phyloP scores from a whole-genome alignment of 768 basidiomycete genomes.

The Rhodotorula graminis region DNA sequence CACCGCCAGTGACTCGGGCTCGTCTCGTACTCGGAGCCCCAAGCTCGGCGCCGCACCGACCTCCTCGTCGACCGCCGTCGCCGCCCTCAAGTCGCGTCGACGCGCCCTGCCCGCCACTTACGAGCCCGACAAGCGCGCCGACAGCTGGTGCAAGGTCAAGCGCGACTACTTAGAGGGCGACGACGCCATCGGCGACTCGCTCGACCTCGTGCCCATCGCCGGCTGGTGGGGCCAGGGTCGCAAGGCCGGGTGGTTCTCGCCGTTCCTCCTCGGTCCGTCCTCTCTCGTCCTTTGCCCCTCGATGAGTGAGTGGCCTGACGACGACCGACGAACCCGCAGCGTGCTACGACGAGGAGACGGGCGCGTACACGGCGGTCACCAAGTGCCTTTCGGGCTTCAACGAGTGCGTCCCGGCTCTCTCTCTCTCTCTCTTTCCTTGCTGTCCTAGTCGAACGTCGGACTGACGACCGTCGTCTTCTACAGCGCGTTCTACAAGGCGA shows the following conservation, averaged over 20 bases:
- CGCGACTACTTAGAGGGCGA: slow-evolving; percentile 63
- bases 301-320: too few species aligned
- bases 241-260: slow-evolving; percentile 89
- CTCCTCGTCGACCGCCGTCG: background rate
- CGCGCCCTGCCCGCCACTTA: slow-evolving; percentile 79
- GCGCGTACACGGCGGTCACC: slow-evolving; percentile 57
- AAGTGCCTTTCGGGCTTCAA: slow-evolving; percentile 93
- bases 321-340: background rate
- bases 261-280: slow-evolving; percentile 63
- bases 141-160: slow-evolving; percentile 84
- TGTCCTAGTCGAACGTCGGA: background rate
- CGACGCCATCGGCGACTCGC: slow-evolving; percentile 31
- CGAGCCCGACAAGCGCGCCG: slow-evolving; percentile 76
- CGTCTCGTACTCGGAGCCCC: too few species aligned
- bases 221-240: slow-evolving; percentile 53
- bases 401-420: slow-evolving; percentile 43
- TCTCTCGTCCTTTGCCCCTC: too few species aligned
- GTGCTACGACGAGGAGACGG: slow-evolving; percentile 33
- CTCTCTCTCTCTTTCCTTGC: background rate
- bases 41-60: background rate
- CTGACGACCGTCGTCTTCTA: background rate
- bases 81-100: slow-evolving; percentile 45
- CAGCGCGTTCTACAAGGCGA: slow-evolving; percentile 51
- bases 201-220: slow-evolving; percentile 52
- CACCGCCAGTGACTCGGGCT: background rate